These are phyloP conservation scores for Diversispora eburnea DNA, from an alignment of 192 early-diverging fungal species.

Conservation along the genomic window DNA sequence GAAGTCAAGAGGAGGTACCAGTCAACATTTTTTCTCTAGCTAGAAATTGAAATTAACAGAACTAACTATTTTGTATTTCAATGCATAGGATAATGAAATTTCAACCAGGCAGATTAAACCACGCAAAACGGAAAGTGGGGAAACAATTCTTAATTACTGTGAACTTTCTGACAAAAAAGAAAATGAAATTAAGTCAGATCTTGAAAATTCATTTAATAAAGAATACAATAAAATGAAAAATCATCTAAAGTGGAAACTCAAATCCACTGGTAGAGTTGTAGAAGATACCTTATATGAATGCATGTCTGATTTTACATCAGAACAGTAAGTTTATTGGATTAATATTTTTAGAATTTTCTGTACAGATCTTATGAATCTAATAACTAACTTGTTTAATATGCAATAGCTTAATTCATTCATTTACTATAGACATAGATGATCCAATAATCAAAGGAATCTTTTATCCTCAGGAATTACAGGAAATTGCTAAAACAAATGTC, in stretches of 20 bases:
- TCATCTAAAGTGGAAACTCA: not conserved
- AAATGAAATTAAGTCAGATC: constrained; percentile 5
- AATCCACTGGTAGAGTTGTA: not conserved
- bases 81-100: constrained; percentile 39
- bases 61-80: constrained; percentile 37
- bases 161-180: not conserved
- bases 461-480: not conserved
- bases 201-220: not conserved
- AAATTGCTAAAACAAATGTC: not conserved
- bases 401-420: constrained; percentile 25
- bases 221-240: constrained; percentile 13
- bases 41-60: not conserved
- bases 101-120: constrained; percentile 42
- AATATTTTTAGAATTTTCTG: constrained; percentile 10
- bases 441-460: not conserved
- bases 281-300: not conserved
- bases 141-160: not conserved
- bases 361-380: not conserved
- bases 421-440: not conserved
- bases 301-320: not conserved
- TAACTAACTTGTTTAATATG: not conserved
- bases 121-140: not conserved
- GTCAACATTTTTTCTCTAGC: not conserved
- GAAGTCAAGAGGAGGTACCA: not conserved
- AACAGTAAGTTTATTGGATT: constrained; percentile 12